Evolutionary conservation across 108 stramenopile genomes (phyloP), one percentile per base, ranked within the genome.

Genomic region (Skeletonema potamos): DNA sequence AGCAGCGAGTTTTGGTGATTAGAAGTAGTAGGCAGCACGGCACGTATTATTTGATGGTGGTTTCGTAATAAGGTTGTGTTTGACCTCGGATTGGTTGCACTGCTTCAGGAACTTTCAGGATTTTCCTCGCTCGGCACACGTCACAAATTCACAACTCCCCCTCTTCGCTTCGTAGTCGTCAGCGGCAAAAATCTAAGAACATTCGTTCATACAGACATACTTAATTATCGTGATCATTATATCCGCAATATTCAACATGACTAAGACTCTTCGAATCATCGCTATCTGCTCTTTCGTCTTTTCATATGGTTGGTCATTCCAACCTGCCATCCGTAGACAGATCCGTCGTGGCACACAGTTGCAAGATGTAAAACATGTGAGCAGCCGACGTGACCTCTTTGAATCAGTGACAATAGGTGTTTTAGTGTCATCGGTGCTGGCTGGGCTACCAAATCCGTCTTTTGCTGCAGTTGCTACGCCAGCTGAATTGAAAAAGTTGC

Each of bases 401-500:
- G 48, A 63, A 22, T 33, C 62, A 4, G 43, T 58, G 6, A 39
- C 34, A 39, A 51, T 55, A 26, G 60, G 63, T 36, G 22, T 26
- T 28, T 7, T 34, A 15, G 59, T 54, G 10, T 44, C 76, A 5
- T 33, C 76, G 13, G 15, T 58, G n/a, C 18, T 72, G 20, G n/a
- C 41, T 26, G 64, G 71, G 4, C 43, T 72, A 55, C 76, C 76
- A 10, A 28, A 36, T 27, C 8, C 62, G 20, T 64, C 73, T 34
- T 44, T 67, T 20, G 70, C 74, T 4, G 85, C 70, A 43, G 72
- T 64, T 22, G 69, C 74, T 17, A 66, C 84, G 6, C 71, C 86
- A 4, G 62, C 46, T 24, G 90, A 91, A 15, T 48, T 91, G 22
- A 84, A 73, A 43, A 81, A 77, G 55, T 76, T 91, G 12, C 87